Evolutionary conservation across 257 asterid species (phyloP).

Genomic region (Fraxinus excelsior): DNA sequence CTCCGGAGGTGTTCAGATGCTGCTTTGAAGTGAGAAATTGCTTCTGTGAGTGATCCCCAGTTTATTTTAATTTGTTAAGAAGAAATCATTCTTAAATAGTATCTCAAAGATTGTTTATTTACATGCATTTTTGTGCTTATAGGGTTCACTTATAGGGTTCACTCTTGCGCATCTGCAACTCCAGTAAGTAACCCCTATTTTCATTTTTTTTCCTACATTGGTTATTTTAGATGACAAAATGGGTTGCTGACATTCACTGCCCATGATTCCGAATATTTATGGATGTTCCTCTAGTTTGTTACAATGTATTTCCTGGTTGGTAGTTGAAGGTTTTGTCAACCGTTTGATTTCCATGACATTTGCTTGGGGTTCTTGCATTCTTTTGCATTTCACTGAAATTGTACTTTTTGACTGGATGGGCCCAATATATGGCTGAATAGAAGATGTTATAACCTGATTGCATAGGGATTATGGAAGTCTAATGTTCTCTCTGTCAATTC

Average conservation of each 20-base stretch:
- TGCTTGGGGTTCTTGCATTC: background rate
- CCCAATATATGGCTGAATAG: background rate
- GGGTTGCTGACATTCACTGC: slow-evolving; percentile 19
- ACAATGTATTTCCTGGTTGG: background rate
- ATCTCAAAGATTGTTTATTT: slow-evolving; percentile 25
- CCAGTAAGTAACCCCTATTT: slow-evolving; percentile 46
- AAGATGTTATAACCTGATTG: background rate
- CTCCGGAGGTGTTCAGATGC: slow-evolving; percentile 64
- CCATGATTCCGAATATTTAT: background rate
- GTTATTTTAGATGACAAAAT: background rate
- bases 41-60: slow-evolving; percentile 50
- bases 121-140: slow-evolving; percentile 41
- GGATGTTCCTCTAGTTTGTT: background rate
- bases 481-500: background rate
- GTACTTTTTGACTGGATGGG: background rate
- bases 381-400: background rate
- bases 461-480: background rate
- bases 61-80: slow-evolving; percentile 16
- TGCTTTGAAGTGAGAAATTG: slow-evolving; percentile 41
- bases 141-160: slow-evolving; percentile 53
- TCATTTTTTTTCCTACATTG: background rate
- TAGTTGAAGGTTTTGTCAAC: slow-evolving; percentile 2
- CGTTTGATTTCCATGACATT: background rate
- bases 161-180: slow-evolving; percentile 29
- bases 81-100: background rate